A percentile compares a stretch with the other conserved stretches of the same genome.
phyloP scores from a whole-genome alignment of 106 monocot genomes.

The Phalaenopsis equestris region DNA sequence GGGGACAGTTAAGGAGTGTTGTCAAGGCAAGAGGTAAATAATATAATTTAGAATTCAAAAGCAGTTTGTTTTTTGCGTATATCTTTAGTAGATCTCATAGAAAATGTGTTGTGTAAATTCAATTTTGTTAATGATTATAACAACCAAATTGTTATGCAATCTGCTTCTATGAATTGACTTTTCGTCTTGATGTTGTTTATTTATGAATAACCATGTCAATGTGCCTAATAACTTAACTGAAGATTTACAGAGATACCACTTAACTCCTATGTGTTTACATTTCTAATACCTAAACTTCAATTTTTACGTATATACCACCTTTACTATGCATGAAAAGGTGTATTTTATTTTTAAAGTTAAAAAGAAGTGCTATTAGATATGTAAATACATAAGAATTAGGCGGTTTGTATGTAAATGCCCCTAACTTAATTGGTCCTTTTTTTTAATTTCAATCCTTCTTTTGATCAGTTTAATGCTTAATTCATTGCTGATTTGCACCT shows the following conservation, averaged over 20 bases:
- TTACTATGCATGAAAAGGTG: too few relatives aligned
- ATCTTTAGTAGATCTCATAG: not conserved
- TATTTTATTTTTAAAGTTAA: too few relatives aligned
- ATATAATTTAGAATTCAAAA: not conserved
- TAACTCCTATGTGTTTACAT: too few relatives aligned
- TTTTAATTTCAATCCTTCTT: not conserved
- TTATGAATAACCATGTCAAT: not conserved
- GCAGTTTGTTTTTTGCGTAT: not conserved
- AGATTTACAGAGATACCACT: too few relatives aligned
- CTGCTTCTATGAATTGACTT: not conserved
- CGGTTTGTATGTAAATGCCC: too few relatives aligned
- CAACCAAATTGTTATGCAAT: not conserved
- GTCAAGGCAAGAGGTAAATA: constrained; percentile 82
- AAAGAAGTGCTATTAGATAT: too few relatives aligned
- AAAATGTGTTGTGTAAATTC: not conserved
- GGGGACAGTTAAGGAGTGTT: constrained; percentile 80
- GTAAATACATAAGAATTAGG: too few relatives aligned
- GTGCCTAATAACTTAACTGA: not conserved
- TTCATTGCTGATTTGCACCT: not conserved
- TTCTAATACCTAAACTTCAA: too few relatives aligned
- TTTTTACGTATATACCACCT: too few relatives aligned
- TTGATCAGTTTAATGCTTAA: not conserved
- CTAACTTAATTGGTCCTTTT: not conserved
- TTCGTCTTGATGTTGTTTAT: not conserved
- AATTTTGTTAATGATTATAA: not conserved